Evolutionary conservation across 768 basidiomycete species (phyloP).

Genomic region (Suillus cothurnatus): DNA sequence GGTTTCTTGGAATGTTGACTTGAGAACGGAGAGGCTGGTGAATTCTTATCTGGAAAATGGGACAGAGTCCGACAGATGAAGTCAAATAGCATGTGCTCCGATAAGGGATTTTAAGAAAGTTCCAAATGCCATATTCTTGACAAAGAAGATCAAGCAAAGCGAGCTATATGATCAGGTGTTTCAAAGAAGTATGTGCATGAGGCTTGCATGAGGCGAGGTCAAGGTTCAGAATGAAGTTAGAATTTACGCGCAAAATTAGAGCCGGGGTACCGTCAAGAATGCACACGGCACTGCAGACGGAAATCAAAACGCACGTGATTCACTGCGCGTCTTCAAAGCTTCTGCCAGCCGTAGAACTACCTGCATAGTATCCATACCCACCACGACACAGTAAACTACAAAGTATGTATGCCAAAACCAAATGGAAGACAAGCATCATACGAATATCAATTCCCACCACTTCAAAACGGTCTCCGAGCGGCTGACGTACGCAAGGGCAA

Average conservation of each 20-base stretch:
- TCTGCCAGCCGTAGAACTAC: background rate
- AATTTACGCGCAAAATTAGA: background rate
- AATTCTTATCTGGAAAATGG: background rate
- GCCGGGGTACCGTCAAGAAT: background rate
- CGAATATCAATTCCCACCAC: background rate
- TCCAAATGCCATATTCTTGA: background rate
- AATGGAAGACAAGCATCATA: background rate
- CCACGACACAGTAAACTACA: background rate
- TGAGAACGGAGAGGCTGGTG: background rate
- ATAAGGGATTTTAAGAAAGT: background rate
- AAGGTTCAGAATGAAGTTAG: background rate
- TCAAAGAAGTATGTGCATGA: conserved; percentile 3
- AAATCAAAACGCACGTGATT: background rate
- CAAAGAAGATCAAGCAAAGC: background rate
- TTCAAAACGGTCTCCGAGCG: conserved; percentile 17
- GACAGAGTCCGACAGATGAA: background rate
- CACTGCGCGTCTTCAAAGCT: no score
- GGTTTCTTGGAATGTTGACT: background rate
- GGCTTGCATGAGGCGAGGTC: background rate
- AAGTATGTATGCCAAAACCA: background rate
- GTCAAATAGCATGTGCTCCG: background rate
- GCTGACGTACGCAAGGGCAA: conserved; percentile 40
- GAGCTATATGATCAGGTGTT: background rate
- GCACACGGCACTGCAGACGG: no score
- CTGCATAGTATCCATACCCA: background rate